Percentiles rank a stretch among this genome's conserved stretches.
Conservation (phyloP, 1,284 basidiomycete species). For the Xerocomus amazonicus region DNA sequence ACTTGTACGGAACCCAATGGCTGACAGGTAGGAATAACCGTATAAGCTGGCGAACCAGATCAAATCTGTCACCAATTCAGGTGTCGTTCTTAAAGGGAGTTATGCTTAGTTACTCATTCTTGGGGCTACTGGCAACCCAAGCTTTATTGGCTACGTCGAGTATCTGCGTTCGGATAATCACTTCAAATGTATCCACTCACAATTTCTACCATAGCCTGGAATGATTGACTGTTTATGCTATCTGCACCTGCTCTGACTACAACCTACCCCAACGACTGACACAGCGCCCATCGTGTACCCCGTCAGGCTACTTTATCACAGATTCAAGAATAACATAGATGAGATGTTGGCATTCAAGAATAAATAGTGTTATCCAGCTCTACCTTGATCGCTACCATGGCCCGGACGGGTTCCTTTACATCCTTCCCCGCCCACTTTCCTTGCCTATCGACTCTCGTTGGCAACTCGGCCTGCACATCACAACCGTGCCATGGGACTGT, state of each 20-base stretch:
- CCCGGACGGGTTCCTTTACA: no score
- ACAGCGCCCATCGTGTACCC: conserved; percentile 20
- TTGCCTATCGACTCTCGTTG: no score
- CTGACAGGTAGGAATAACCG: conserved; percentile 17
- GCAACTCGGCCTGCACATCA: conserved; percentile 16
- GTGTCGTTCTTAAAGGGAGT: conserved; percentile 20
- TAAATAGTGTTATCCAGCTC: conserved; percentile 17
- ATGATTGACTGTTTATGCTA: no score
- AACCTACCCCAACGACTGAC: conserved; percentile 19
- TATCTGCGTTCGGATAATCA: conserved; percentile 20
- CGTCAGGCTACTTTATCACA: conserved; percentile 12
- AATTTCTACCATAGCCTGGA: no score
- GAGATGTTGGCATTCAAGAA: conserved; percentile 19
- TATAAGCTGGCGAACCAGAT: conserved; percentile 11
- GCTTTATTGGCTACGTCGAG: conserved; percentile 19
- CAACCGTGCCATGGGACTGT: conserved; percentile 17
- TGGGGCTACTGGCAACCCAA: conserved; percentile 13
- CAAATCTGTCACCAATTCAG: conserved; percentile 18
- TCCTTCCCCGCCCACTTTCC: no score
- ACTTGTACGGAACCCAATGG: no score
- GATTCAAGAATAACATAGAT: conserved; percentile 22
- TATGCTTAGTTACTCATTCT: conserved; percentile 22
- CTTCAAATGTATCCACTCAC: conserved; percentile 17
- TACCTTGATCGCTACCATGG: no score
- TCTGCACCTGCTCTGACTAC: conserved; percentile 6